A percentile compares a stretch with the other conserved stretches of the same genome.
Conservation (phyloP, 2,329 filamentous ascomycete genomes). For the Stachybotrys chartarum region DNA sequence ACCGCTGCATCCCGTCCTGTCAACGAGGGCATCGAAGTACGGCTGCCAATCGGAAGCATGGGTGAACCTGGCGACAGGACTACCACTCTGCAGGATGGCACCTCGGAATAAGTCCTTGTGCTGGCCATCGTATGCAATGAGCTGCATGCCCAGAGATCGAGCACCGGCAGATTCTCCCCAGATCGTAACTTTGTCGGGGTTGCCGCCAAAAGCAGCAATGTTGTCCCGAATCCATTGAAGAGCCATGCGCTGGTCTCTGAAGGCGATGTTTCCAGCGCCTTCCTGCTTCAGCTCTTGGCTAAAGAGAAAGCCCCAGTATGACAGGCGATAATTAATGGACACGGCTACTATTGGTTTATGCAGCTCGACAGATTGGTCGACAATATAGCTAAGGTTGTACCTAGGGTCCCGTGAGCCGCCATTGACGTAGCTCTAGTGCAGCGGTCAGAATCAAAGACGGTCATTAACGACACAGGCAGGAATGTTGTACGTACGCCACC, state of each 20-base stretch:
- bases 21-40: slow-evolving; percentile 21
- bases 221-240: slow-evolving; percentile 44
- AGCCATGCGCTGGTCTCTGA: slow-evolving; percentile 42
- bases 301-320: slow-evolving; percentile 44
- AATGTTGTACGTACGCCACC: slow-evolving; percentile 21
- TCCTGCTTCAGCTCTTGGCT: slow-evolving; percentile 32
- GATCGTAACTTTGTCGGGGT: slow-evolving; percentile 37
- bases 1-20: slow-evolving; percentile 13
- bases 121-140: slow-evolving; percentile 43
- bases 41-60: slow-evolving; percentile 14
- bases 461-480: neutral
- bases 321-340: slow-evolving; percentile 43
- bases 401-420: slow-evolving; percentile 22
- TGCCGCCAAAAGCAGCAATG: slow-evolving; percentile 41
- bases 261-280: slow-evolving; percentile 41
- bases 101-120: slow-evolving; percentile 47
- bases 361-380: slow-evolving; percentile 38
- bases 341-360: slow-evolving; percentile 42
- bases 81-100: slow-evolving; percentile 43
- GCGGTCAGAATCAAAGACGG: slow-evolving; percentile 3
- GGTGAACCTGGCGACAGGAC: slow-evolving; percentile 19
- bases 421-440: slow-evolving; percentile 13
- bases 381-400: slow-evolving; percentile 56
- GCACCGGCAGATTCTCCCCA: slow-evolving; percentile 49
- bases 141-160: slow-evolving; percentile 40